These are phyloP conservation scores for Bruguiera sexangula DNA, from an alignment of 345 rosid genomes.

Conservation along the genomic window DNA sequence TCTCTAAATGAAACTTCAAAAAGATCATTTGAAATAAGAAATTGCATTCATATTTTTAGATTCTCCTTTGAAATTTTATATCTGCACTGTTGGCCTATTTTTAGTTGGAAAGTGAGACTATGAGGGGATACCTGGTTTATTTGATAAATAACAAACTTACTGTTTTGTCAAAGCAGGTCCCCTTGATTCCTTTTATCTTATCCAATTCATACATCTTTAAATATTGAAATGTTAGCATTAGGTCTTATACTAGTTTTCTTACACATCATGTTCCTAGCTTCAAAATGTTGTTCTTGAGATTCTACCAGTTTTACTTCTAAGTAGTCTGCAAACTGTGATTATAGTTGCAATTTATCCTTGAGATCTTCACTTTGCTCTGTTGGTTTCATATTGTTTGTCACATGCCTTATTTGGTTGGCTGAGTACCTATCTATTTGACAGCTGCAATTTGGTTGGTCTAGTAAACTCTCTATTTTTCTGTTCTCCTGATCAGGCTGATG, in stretches of 20 bases:
- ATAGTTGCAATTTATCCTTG: slow-evolving; percentile 3
- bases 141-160: neutral
- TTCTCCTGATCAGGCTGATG: slow-evolving; percentile 56
- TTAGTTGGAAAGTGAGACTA: too few relatives aligned
- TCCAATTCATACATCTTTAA: neutral
- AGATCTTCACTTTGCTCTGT: slow-evolving; percentile 2
- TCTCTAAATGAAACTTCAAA: too few relatives aligned
- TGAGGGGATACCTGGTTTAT: neutral
- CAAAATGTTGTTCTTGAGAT: neutral
- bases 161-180: neutral
- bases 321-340: neutral
- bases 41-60: too few relatives aligned
- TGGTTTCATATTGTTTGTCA: neutral
- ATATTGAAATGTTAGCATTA: neutral
- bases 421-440: slow-evolving; percentile 1
- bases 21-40: too few relatives aligned
- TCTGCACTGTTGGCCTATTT: too few relatives aligned
- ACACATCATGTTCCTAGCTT: neutral
- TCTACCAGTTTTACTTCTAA: neutral
- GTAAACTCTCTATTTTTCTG: slow-evolving; percentile 19
- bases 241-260: neutral
- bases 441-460: slow-evolving; percentile 9
- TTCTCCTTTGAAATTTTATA: too few relatives aligned
- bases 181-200: neutral
- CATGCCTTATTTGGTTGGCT: neutral